Base-by-base conservation (phyloP, 2,329 filamentous ascomycete genomes). In the Sporothrix curviconia region DNA sequence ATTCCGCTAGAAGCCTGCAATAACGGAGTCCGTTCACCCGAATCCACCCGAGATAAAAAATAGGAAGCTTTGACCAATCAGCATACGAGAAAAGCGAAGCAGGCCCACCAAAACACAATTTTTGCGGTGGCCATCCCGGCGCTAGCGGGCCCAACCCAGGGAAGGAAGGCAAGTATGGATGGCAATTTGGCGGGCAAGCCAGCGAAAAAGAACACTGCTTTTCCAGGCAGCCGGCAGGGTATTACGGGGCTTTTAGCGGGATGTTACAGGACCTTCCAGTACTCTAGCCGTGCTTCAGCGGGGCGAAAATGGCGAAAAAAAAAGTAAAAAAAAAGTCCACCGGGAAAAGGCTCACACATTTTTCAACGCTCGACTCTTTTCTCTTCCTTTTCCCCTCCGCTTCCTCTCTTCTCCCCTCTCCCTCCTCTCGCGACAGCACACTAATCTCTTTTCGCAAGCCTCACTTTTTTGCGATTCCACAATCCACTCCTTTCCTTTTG, bases 401-500 rank as follows among this genome's bases (percentile, higher is more conserved):
- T 57, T 49, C 58, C 63, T 58, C 52, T 61, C 60, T 58, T 63
- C 49, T 52, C 56, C 47, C 50, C 42, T 59, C 53, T 57, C n/a
- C 25, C 28, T 49, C 42, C 9, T 30, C 32, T 56, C 54, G 22
- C 58, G 36, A 42, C 8, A 19, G 19, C 39, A 25, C 44, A 49
- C 19, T 37, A 44, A 59, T 56, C 36, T 22, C 30, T 24, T 32
- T 50, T 22, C n/a, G 54, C 54, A 37, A 37, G 24, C 43, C 7
- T 47, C 43, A 24, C 28, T 14, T 22, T n/a, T n/a, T 24, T 24
- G 28, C 42, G 3, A 46, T 11, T 22, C 34, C 34, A 32, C 24
- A 64, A 67, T 66, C 66, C 64, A 64, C 65, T 67, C 66, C 62
- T 52, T 11, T 64, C 60, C 65, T 68, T 64, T 63, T 50, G 50